Conservation (phyloP, 192 early-diverging fungal genomes). For the Gryganskiella cystojenkinii region DNA sequence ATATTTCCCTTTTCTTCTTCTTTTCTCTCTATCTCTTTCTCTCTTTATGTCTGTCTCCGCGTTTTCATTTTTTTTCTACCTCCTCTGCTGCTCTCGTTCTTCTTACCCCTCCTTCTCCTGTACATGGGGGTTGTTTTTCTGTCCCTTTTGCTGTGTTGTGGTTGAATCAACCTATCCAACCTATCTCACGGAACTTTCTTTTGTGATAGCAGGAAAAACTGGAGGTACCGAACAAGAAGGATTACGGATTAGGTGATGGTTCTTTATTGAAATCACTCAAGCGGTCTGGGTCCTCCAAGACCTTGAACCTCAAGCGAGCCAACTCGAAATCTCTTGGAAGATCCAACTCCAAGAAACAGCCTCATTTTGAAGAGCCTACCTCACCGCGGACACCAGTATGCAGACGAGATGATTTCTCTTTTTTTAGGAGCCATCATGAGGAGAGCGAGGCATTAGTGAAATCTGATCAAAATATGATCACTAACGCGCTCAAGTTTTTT, state of each 20-base stretch:
- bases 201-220: conserved; percentile 36
- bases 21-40: too few species aligned
- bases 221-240: conserved; percentile 50
- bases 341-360: conserved; percentile 49
- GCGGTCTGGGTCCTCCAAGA: conserved; percentile 46
- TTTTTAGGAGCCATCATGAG: neutral
- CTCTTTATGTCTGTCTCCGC: too few species aligned
- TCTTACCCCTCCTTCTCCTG: too few species aligned
- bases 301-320: conserved; percentile 37
- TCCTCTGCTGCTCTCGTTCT: too few species aligned
- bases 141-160: too few species aligned
- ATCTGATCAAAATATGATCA: neutral
- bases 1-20: neutral
- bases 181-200: neutral
- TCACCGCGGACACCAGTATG: conserved; percentile 50
- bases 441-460: neutral
- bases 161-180: neutral
- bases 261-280: conserved; percentile 46
- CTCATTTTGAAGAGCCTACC: conserved; percentile 50
- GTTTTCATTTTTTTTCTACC: too few species aligned
- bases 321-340: conserved; percentile 43
- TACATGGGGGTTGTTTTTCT: too few species aligned
- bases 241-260: conserved; percentile 40
- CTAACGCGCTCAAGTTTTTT: neutral
- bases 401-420: neutral